A percentile compares a stretch with the other conserved stretches of the same genome.
These are phyloP conservation scores for Pseudogymnoascus sp. DNA, from an alignment of 2,329 filamentous ascomycete genomes.

Conservation along the genomic window DNA sequence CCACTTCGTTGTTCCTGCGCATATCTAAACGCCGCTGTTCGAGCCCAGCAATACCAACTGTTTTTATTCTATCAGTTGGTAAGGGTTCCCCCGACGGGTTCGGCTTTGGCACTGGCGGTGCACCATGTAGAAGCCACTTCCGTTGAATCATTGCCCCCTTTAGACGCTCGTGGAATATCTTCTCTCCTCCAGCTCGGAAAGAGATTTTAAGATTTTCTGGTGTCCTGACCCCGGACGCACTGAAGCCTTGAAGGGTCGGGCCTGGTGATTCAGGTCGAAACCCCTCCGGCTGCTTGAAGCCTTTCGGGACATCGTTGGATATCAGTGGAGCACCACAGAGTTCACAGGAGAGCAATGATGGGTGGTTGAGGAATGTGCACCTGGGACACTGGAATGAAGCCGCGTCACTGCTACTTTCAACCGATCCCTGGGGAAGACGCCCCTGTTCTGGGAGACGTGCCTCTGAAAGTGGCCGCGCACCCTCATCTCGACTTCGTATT, in stretches of 20 bases:
- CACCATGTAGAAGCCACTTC: slow-evolving; percentile 89
- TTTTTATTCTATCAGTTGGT: slow-evolving; percentile 40
- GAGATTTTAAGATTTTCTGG: slow-evolving; percentile 81
- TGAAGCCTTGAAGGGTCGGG: slow-evolving; percentile 44
- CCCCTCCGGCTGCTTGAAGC: slow-evolving; percentile 33
- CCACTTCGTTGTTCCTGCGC: slow-evolving; percentile 83
- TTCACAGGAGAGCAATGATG: slow-evolving; percentile 77
- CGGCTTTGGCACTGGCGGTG: slow-evolving; percentile 73
- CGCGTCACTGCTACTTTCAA: slow-evolving; percentile 14
- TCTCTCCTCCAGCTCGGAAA: slow-evolving; percentile 81
- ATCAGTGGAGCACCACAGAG: slow-evolving; percentile 77
- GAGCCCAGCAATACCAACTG: slow-evolving; percentile 83
- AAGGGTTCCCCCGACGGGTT: slow-evolving; percentile 24
- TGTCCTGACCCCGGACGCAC: slow-evolving; percentile 42
- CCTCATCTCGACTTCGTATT: slow-evolving; percentile 21
- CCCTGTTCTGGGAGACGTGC: slow-evolving; percentile 10
- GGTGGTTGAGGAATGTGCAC: slow-evolving; percentile 91
- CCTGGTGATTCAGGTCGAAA: slow-evolving; percentile 68
- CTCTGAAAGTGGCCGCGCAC: slow-evolving; percentile 20
- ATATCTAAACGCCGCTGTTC: slow-evolving; percentile 78
- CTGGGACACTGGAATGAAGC: slow-evolving; percentile 63
- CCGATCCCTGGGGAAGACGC: slow-evolving; percentile 10
- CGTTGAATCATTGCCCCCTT: slow-evolving; percentile 84
- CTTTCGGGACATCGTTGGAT: slow-evolving; percentile 40
- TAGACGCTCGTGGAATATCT: slow-evolving; percentile 80